Evolutionary conservation across 768 basidiomycete species (phyloP).

Genomic region (Suillus subalutaceus): DNA sequence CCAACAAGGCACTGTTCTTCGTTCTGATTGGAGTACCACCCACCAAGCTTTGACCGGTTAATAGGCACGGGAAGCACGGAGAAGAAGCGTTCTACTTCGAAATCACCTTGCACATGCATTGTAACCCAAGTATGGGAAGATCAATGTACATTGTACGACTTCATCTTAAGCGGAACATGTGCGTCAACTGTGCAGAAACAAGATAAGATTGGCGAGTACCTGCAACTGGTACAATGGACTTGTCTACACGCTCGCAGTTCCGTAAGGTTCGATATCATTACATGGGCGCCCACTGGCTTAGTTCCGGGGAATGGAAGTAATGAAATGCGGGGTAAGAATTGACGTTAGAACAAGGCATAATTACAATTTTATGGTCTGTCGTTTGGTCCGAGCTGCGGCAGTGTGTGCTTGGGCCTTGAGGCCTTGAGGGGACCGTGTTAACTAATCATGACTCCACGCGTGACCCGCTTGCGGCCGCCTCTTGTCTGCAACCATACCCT

Average conservation of each 20-base stretch:
- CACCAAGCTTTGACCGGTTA: constrained; percentile 13
- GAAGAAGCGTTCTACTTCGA: constrained; percentile 19
- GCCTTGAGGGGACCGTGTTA: neutral
- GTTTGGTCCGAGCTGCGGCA: too few species aligned
- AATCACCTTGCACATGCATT: constrained; percentile 33
- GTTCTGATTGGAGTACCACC: too few species aligned
- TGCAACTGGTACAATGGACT: too few species aligned
- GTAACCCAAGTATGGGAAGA: constrained; percentile 35
- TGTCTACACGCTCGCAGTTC: too few species aligned
- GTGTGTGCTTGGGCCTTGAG: neutral
- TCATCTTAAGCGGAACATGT: constrained; percentile 3
- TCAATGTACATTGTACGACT: constrained; percentile 25
- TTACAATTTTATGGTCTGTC: too few species aligned
- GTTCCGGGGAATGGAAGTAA: constrained; percentile 5
- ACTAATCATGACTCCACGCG: neutral
- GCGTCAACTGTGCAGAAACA: too few species aligned
- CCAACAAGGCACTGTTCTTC: too few species aligned
- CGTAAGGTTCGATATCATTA: neutral
- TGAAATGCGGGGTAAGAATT: neutral
- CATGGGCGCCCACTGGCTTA: neutral
- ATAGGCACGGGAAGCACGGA: constrained; percentile 21
- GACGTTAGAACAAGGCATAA: neutral
- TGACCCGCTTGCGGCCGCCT: neutral
- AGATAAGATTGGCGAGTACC: too few species aligned
- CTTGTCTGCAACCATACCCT: too few species aligned